Percentiles rank a stretch among this genome's conserved stretches.
These are phyloP conservation scores for Boechera divaricarpa DNA, from an alignment of 345 rosid genomes.

Conservation along the genomic window DNA sequence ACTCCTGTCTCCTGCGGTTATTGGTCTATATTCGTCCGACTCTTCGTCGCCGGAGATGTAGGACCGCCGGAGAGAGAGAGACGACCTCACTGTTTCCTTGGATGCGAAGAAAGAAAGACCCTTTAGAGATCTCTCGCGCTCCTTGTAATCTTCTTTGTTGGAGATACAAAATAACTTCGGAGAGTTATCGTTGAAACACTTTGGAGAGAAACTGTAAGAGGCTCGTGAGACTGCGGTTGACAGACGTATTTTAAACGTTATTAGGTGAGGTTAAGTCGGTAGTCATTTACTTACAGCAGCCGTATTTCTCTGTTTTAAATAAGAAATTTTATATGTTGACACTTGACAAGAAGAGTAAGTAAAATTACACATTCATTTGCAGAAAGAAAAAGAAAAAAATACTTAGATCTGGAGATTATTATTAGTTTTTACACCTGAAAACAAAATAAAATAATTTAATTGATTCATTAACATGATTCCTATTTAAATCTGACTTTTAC, in stretches of 20 bases:
- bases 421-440: too few relatives aligned
- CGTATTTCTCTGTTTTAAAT: too few relatives aligned
- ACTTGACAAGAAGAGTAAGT: too few relatives aligned
- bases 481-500: too few relatives aligned
- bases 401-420: too few relatives aligned
- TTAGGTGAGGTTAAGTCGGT: too few relatives aligned
- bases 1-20: not conserved
- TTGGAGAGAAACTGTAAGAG: not conserved
- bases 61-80: not conserved
- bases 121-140: not conserved
- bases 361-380: too few relatives aligned
- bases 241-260: not conserved
- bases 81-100: not conserved
- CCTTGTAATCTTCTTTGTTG: not conserved
- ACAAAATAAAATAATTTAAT: too few relatives aligned
- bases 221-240: not conserved
- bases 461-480: too few relatives aligned
- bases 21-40: not conserved
- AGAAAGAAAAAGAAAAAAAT: too few relatives aligned
- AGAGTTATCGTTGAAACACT: not conserved
- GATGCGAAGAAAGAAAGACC: conserved; percentile 3
- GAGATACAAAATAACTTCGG: not conserved
- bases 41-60: not conserved
- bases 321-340: too few relatives aligned
- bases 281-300: too few relatives aligned